Evolutionary conservation across 2,329 filamentous ascomycete genomes (phyloP), one percentile per base, ranked within the genome.

Genomic region (Botryotinia calthae): DNA sequence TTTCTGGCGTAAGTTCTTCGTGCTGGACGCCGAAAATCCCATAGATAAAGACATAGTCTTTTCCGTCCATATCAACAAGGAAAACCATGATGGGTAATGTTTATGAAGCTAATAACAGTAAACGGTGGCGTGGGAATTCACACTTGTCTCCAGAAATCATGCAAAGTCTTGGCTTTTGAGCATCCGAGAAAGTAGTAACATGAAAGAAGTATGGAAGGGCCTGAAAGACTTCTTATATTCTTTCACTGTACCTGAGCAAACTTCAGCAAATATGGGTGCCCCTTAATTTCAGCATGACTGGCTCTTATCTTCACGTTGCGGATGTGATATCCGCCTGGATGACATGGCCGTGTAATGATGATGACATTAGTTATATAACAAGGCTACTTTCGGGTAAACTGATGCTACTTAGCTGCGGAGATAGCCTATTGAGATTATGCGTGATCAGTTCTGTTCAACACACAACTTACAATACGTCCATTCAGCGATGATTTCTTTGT

Each of bases 21-120:
- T 76, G 71, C 62, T 76, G 75, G 4, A 76, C 56, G 16, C 75
- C 75, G 48, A 76, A 75, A 31, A 76, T 54, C 1, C 72, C 75
- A 59, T 73, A 73, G 20, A 71, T 73, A 37, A 76, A 73, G 54
- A 74, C n/a, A 20, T 74, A 73, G 12, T 73, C 73, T 10, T 73
- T 66, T 16, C 37, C 63, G 44, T 62, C 37, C 37, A 71, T 61
- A 70, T 76, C 74, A 59, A 72, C 28, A 12, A 76, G 68, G 46
- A 73, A 75, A n/a, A 74, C 75, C 75, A 76, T 75, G 22, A 37
- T 74, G 54, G 37, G 75, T n/a, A n/a, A 56, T 54, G 1, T 22
- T n/a, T 48, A 31, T 16, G 8, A 22, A 22, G 22, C 40, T 42
- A 18, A 40, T 42, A 14, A 10, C 42, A 22, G 25, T 66, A 25